Percentiles rank a stretch among this genome's conserved stretches.
phyloP scores from a whole-genome alignment of 805 yeast species.

The Ogataea minuta region DNA sequence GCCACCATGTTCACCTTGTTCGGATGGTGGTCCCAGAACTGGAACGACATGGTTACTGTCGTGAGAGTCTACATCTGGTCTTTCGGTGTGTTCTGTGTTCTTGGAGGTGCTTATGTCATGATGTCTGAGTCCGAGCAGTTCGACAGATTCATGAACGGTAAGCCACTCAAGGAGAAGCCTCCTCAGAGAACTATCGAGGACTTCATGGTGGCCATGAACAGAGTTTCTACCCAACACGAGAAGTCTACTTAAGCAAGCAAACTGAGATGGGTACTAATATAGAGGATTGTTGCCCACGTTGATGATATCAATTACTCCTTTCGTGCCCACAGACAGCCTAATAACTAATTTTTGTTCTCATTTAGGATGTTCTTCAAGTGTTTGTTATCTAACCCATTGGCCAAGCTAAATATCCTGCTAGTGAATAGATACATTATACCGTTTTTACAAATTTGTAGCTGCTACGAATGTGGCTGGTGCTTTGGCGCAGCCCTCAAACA shows the following conservation, averaged over 20 bases:
- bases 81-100: slow-evolving; percentile 92
- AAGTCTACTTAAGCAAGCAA: slow-evolving; percentile 53
- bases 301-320: slow-evolving; percentile 13
- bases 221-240: slow-evolving; percentile 89
- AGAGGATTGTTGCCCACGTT: slow-evolving; percentile 17
- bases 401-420: slow-evolving; percentile 5
- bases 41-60: slow-evolving; percentile 94
- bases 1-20: slow-evolving; percentile 90
- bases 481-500: neutral
- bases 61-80: slow-evolving; percentile 95
- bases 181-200: slow-evolving; percentile 76
- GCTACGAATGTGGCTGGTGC: slow-evolving; percentile 1
- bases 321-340: slow-evolving; percentile 16
- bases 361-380: slow-evolving; percentile 10
- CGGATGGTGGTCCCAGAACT: slow-evolving; percentile 98
- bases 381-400: slow-evolving; percentile 9
- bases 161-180: slow-evolving; percentile 54
- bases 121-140: slow-evolving; percentile 80
- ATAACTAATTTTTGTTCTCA: slow-evolving; percentile 17
- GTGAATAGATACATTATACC: slow-evolving; percentile 9
- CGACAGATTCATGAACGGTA: slow-evolving; percentile 84
- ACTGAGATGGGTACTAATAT: slow-evolving; percentile 12
- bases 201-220: slow-evolving; percentile 81
- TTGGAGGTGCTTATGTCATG: slow-evolving; percentile 95
- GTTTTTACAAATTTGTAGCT: neutral